phyloP scores from a whole-genome alignment of 345 rosid species.

The Lenwebbia sp. region DNA sequence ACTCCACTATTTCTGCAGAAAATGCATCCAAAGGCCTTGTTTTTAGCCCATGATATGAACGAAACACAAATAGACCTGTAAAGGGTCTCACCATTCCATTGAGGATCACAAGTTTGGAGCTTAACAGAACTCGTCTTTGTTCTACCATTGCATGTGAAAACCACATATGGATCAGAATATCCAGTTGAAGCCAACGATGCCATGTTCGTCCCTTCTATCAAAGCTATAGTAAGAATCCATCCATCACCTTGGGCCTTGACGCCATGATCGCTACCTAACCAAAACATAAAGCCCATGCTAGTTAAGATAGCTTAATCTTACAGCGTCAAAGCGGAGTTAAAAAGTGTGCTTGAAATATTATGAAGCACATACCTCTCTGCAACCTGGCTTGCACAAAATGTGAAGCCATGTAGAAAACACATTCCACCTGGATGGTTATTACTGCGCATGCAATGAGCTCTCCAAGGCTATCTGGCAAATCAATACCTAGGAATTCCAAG shows the following conservation, averaged over 20 bases:
- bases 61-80: background rate
- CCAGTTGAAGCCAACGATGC: slow-evolving; percentile 49
- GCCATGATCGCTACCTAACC: slow-evolving; percentile 58
- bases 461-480: slow-evolving; percentile 86
- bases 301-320: background rate
- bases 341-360: background rate
- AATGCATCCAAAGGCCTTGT: background rate
- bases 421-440: slow-evolving; percentile 52
- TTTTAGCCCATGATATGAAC: background rate
- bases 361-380: slow-evolving; percentile 38
- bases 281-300: background rate
- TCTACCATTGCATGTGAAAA: slow-evolving; percentile 78
- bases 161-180: slow-evolving; percentile 67
- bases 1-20: slow-evolving; percentile 73
- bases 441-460: slow-evolving; percentile 54
- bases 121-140: slow-evolving; percentile 78
- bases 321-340: background rate
- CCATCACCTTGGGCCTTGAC: slow-evolving; percentile 68
- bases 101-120: slow-evolving; percentile 69
- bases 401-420: slow-evolving; percentile 43
- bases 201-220: slow-evolving; percentile 60
- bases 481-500: slow-evolving; percentile 59
- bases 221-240: slow-evolving; percentile 85
- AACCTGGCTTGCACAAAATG: slow-evolving; percentile 69
- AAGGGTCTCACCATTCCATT: slow-evolving; percentile 64